Evolutionary conservation across 805 yeast species (phyloP).

Genomic region (Blastobotrys americana): DNA sequence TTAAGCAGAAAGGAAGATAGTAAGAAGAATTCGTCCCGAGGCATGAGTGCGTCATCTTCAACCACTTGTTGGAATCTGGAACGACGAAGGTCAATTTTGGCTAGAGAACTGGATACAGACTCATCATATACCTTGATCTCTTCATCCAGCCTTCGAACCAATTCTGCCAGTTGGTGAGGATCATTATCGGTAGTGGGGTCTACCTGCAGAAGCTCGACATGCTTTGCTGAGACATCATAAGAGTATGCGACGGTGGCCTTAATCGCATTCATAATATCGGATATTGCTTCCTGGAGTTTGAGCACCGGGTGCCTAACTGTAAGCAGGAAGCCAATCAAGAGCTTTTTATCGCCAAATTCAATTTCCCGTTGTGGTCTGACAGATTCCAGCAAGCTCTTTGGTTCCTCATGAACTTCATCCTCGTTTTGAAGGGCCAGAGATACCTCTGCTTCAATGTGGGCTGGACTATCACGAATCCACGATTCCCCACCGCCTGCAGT

Average conservation of each 20-base stretch:
- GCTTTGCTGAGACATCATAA: conserved; percentile 33
- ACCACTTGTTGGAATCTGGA: too few relatives aligned
- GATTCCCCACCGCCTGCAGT: neutral
- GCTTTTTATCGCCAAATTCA: conserved; percentile 31
- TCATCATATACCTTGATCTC: conserved; percentile 33
- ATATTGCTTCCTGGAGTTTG: conserved; percentile 31
- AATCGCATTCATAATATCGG: conserved; percentile 30
- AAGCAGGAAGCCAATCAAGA: conserved; percentile 29
- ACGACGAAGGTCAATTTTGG: conserved; percentile 19
- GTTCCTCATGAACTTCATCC: neutral
- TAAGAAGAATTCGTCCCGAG: conserved; percentile 45
- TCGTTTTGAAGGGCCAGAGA: neutral
- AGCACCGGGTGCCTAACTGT: conserved; percentile 31
- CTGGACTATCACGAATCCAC: neutral
- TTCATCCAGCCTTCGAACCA: conserved; percentile 19
- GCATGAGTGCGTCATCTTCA: conserved; percentile 32
- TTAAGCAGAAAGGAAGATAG: conserved; percentile 45
- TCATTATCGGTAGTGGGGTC: neutral
- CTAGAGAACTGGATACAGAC: conserved; percentile 31
- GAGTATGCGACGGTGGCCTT: conserved; percentile 33
- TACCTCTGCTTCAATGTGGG: neutral
- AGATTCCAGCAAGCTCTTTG: conserved; percentile 9
- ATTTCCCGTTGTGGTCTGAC: conserved; percentile 31
- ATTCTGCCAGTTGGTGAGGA: neutral
- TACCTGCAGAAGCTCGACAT: conserved; percentile 13